Evolutionary conservation across 345 rosid species (phyloP).

Genomic region (Zanthoxylum bungeanum): DNA sequence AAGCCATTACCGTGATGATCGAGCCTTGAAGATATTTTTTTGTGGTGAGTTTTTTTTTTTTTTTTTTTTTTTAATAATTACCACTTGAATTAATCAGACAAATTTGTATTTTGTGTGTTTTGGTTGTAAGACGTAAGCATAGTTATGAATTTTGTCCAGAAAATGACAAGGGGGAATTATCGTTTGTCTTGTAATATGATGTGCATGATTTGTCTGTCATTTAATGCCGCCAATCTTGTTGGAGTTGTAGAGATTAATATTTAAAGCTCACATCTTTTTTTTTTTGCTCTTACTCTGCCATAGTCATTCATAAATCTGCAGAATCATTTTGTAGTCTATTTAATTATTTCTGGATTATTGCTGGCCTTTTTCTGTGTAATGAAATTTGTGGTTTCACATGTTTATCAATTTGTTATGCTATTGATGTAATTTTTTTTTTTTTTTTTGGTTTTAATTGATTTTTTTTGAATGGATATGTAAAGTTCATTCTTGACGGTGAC

Average conservation of each 20-base stretch:
- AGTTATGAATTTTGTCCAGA: no score
- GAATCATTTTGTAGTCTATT: not conserved
- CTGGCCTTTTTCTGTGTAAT: constrained; percentile 3
- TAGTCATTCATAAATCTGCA: not conserved
- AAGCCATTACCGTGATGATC: not conserved
- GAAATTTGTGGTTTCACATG: not conserved
- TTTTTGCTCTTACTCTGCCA: not conserved
- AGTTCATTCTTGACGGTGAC: constrained; percentile 3
- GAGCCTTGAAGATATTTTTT: not conserved
- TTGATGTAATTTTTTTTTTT: not conserved
- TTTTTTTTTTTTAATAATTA: no score
- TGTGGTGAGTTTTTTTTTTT: constrained; percentile 28
- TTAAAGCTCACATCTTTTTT: not conserved
- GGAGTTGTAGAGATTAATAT: constrained; percentile 17
- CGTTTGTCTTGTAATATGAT: constrained; percentile 22
- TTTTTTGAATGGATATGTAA: not conserved
- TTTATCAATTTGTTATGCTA: not conserved
- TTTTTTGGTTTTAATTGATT: not conserved
- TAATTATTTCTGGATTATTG: not conserved
- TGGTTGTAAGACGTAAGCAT: not conserved
- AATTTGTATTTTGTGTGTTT: not conserved
- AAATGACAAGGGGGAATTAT: not conserved
- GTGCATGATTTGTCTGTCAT: constrained; percentile 28
- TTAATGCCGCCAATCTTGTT: constrained; percentile 15
- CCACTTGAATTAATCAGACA: not conserved